Evolutionary conservation across 2,329 filamentous ascomycete genomes (phyloP).

Genomic region (Stagonosporopsis rhizophila): DNA sequence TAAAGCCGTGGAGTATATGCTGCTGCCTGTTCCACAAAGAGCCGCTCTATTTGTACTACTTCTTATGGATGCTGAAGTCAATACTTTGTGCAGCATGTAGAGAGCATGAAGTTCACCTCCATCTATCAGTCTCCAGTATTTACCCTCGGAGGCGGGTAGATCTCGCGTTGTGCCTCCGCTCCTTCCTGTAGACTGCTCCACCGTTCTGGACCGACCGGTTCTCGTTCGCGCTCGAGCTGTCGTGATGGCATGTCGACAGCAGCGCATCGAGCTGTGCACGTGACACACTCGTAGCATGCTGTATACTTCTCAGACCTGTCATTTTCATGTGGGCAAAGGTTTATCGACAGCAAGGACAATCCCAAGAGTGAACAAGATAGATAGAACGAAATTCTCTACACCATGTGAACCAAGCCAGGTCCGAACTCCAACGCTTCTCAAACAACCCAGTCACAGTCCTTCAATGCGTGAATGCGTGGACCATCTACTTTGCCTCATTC

Average conservation of each 20-base stretch:
- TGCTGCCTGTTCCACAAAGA: too few relatives aligned
- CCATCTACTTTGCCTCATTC: conserved; percentile 14
- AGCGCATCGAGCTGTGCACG: background rate
- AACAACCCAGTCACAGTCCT: background rate
- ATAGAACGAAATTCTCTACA: conserved; percentile 4
- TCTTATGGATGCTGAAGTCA: too few relatives aligned
- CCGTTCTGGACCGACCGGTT: background rate
- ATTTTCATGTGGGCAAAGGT: background rate
- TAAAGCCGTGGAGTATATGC: too few relatives aligned
- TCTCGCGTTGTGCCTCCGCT: too few relatives aligned
- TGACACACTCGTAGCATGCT: background rate
- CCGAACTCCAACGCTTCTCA: conserved; percentile 8
- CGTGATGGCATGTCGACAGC: background rate
- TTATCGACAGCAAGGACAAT: background rate
- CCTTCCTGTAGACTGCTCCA: too few relatives aligned
- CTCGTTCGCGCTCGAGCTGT: background rate
- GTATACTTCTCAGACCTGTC: background rate
- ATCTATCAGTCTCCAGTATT: background rate
- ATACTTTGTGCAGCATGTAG: background rate
- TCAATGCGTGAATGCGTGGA: background rate
- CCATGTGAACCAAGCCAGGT: background rate
- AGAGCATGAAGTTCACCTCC: background rate
- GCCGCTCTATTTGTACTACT: too few relatives aligned
- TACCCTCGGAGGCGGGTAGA: background rate
- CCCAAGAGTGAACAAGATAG: background rate